Conservation (phyloP, 2,329 filamentous ascomycete genomes). For the Sporothrix curviconia region DNA sequence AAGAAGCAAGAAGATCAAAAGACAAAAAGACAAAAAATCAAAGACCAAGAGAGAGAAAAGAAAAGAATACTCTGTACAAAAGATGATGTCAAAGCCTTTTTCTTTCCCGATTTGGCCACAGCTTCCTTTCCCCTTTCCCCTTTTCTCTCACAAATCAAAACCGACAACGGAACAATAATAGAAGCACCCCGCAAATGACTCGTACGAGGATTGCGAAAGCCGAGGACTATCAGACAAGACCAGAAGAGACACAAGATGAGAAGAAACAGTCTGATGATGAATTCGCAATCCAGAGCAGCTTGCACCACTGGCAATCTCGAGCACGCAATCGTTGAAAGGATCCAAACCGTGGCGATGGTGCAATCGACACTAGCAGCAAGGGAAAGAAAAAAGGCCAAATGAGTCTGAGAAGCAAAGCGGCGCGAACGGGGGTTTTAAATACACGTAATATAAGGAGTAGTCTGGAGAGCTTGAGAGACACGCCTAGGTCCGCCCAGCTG, state of each 20-base stretch:
- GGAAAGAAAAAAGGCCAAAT: background rate
- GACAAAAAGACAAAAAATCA: background rate
- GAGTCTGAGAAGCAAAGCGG: background rate
- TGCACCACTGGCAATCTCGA: conserved; percentile 13
- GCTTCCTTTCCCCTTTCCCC: background rate
- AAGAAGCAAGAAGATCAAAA: background rate
- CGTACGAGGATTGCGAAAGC: no score
- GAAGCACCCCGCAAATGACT: no score
- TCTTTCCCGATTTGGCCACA: conserved; percentile 3
- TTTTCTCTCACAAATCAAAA: background rate
- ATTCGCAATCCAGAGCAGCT: conserved; percentile 11
- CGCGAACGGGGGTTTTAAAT: no score
- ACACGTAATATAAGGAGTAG: background rate
- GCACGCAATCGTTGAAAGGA: conserved; percentile 15
- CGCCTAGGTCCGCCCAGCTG: background rate
- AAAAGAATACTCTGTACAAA: background rate
- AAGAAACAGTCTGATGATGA: no score
- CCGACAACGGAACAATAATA: no score
- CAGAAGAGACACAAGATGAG: background rate
- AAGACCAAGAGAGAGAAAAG: background rate
- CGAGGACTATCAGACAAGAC: no score
- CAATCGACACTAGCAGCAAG: conserved; percentile 15
- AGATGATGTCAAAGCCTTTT: background rate
- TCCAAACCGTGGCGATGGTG: conserved; percentile 9
- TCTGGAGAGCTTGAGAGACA: background rate